Evolutionary conservation across 2,329 filamentous ascomycete species (phyloP), one percentile per base, ranked within the genome.

Genomic region (Xylariales sp.): DNA sequence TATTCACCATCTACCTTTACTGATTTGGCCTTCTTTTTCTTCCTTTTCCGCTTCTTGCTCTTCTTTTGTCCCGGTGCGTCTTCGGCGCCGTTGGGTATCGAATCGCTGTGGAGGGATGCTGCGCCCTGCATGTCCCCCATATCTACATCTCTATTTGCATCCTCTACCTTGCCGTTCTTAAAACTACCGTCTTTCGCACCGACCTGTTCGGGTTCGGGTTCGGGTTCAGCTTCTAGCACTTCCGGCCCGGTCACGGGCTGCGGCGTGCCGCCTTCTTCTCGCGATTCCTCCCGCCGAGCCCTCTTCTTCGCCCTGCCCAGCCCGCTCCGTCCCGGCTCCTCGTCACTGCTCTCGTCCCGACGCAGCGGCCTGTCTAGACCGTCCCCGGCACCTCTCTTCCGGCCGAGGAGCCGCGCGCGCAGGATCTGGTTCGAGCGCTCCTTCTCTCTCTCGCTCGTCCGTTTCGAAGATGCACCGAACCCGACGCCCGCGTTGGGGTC

Each of bases 31-130:
- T 70, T 64, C 63, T 69, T 75, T 58, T 74, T 75, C 61, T 75
- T 78, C 68, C 70, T 78, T 69, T 76, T 78, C 36, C 71, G 71
- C 64, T 73, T 77, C 64, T 73, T 77, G 56, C 75, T 75, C 36
- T 49, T 67, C 56, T 75, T 41, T 53, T 68, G 60, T 60, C 46
- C 59, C 50, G 57, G 18, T 39, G 63, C 12, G 58, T 45, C 39
- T 53, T 16, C 58, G n/a, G 41, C 30, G 5, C 28, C 45, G 12
- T 36, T 46, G 9, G 49, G 39, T 32, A 28, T 39, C 10, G 28
- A 32, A 23, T 41, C 48, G 7, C 53, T 53, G 1, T 1, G 23
- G 10, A 41, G 36, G 7, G 45, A n/a, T 2, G 18, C 10, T 6
- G 32, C 3, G 16, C 7, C 39, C 12, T n/a, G 30, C 9, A 8